Evolutionary conservation across 2,329 filamentous ascomycete species (phyloP).

Genomic region (Penicillium brevicompactum): DNA sequence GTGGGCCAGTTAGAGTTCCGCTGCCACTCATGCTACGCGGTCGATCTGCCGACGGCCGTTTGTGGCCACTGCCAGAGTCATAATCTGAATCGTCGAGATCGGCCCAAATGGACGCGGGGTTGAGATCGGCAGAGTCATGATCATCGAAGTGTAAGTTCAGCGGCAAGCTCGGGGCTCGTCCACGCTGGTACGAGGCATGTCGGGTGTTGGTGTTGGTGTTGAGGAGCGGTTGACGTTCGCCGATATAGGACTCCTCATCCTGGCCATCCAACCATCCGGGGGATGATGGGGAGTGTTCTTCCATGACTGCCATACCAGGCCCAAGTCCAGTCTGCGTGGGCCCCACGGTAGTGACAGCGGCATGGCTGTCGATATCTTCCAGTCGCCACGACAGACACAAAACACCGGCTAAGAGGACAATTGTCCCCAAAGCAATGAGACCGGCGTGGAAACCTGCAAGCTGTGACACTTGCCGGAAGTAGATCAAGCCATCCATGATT

Average conservation of each 20-base stretch:
- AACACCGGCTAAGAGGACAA: slow-evolving; percentile 83
- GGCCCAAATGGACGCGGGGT: slow-evolving; percentile 82
- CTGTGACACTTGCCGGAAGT: slow-evolving; percentile 85
- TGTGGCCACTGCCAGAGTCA: slow-evolving; percentile 20
- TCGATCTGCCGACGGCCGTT: slow-evolving; percentile 17
- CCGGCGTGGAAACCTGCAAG: slow-evolving; percentile 72
- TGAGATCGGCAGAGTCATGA: slow-evolving; percentile 59
- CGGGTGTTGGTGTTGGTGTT: slow-evolving; percentile 24
- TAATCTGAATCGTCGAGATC: slow-evolving; percentile 75
- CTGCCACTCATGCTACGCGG: slow-evolving; percentile 29
- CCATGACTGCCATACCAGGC: slow-evolving; percentile 79
- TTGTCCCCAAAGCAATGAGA: slow-evolving; percentile 78
- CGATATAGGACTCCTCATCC: slow-evolving; percentile 42
- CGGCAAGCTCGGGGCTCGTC: slow-evolving; percentile 39
- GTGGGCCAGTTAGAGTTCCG: slow-evolving; percentile 14
- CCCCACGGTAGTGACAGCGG: slow-evolving; percentile 48
- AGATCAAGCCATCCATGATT: slow-evolving; percentile 94
- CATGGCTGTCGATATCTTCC: slow-evolving; percentile 59
- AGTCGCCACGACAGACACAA: slow-evolving; percentile 92
- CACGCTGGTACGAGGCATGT: slow-evolving; percentile 33
- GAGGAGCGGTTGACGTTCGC: slow-evolving; percentile 44
- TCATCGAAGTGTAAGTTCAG: slow-evolving; percentile 35
- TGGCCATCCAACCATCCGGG: slow-evolving; percentile 25
- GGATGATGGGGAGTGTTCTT: slow-evolving; percentile 47
- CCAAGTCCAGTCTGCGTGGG: slow-evolving; percentile 68